Conservation (phyloP, 352 stramenopile genomes). For the Globisporangium carolinianum region DNA sequence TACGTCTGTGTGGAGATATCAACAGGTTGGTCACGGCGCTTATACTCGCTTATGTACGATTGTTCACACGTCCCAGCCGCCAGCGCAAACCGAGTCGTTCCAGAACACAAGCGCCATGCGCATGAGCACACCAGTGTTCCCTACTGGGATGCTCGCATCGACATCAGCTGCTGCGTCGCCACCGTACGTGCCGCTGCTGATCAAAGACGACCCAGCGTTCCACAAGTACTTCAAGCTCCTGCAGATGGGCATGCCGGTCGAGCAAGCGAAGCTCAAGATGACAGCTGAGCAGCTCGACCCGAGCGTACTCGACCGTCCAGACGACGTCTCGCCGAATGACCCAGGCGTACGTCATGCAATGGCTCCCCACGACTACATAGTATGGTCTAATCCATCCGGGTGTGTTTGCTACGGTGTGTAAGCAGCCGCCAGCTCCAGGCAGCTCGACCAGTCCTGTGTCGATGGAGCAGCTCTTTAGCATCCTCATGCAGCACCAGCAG, state of each 20-base stretch:
- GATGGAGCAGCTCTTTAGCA: slow-evolving; percentile 83
- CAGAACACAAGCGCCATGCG: slow-evolving; percentile 5
- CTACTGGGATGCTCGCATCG: slow-evolving; percentile 14
- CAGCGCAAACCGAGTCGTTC: slow-evolving; percentile 5
- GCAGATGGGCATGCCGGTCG: slow-evolving; percentile 75
- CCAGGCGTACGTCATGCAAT: slow-evolving; percentile 38
- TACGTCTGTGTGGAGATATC: slow-evolving; percentile 19
- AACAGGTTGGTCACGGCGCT: too few species aligned
- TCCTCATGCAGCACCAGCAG: slow-evolving; percentile 85
- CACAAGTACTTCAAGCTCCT: slow-evolving; percentile 82
- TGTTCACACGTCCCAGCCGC: slow-evolving; percentile 14
- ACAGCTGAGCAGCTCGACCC: slow-evolving; percentile 55
- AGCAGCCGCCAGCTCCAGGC: slow-evolving; percentile 20
- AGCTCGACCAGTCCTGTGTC: slow-evolving; percentile 45
- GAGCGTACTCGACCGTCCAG: slow-evolving; percentile 53
- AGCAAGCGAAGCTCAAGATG: slow-evolving; percentile 85
- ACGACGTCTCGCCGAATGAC: slow-evolving; percentile 77
- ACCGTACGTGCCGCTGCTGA: slow-evolving; percentile 60
- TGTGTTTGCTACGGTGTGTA: background rate
- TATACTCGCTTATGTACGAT: background rate
- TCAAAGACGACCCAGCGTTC: slow-evolving; percentile 68
- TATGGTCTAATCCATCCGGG: too few species aligned
- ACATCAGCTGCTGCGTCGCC: slow-evolving; percentile 5
- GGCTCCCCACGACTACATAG: too few species aligned
- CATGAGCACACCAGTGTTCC: slow-evolving; percentile 24